A percentile compares a stretch with the other conserved stretches of the same genome.
Evolutionary conservation across 768 basidiomycete genomes (phyloP).

Genomic region (Chiua virens): DNA sequence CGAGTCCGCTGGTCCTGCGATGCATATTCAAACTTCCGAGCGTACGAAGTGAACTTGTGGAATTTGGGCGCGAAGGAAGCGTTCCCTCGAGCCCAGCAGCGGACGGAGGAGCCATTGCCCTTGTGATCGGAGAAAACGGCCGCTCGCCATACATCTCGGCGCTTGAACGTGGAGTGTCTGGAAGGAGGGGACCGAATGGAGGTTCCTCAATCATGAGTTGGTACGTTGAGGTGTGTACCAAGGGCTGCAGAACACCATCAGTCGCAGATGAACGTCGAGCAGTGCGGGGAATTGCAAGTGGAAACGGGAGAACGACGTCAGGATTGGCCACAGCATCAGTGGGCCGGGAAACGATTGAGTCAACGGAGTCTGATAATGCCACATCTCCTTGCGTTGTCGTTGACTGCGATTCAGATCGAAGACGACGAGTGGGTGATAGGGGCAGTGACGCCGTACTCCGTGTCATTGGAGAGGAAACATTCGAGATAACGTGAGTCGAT

Average conservation of each 20-base stretch:
- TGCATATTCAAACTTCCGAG: slow-evolving; percentile 7
- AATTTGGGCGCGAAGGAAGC: slow-evolving; percentile 11
- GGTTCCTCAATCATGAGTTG: slow-evolving; percentile 23
- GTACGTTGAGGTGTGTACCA: slow-evolving; percentile 20
- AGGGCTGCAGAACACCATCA: not conserved
- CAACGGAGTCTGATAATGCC: not conserved
- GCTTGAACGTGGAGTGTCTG: slow-evolving; percentile 29
- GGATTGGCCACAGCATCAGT: not conserved
- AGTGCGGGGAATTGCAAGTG: slow-evolving; percentile 11
- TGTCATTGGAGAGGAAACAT: slow-evolving; percentile 34
- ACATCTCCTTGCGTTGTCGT: slow-evolving; percentile 8
- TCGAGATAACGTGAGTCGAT: slow-evolving; percentile 49
- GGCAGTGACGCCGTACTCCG: slow-evolving; percentile 14
- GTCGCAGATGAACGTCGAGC: not conserved
- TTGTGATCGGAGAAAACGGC: slow-evolving; percentile 29
- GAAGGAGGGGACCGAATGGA: slow-evolving; percentile 32
- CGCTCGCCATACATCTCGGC: slow-evolving; percentile 27
- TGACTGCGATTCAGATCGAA: slow-evolving; percentile 18
- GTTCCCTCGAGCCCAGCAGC: slow-evolving; percentile 1
- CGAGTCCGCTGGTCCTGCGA: slow-evolving; percentile 20
- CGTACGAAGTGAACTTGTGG: slow-evolving; percentile 6
- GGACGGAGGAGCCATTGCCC: slow-evolving; percentile 21
- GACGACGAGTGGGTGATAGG: slow-evolving; percentile 12
- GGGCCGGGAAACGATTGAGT: not conserved
- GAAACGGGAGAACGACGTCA: slow-evolving; percentile 1